phyloP scores from a whole-genome alignment of 768 basidiomycete species.

The Scleroderma bovista region DNA sequence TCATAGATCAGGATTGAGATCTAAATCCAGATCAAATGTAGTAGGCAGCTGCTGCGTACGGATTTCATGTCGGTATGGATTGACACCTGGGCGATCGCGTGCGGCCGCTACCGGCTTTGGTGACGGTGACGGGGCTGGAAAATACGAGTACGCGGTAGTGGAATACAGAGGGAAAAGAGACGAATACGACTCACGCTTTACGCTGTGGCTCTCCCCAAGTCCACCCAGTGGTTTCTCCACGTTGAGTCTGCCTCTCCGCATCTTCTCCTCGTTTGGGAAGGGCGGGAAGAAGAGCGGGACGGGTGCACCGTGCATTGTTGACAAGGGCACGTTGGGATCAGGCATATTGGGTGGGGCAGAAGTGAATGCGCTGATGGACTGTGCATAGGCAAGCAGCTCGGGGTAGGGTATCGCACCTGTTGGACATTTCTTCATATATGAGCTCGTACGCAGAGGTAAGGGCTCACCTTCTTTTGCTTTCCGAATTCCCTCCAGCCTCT shows the following conservation, averaged over 20 bases:
- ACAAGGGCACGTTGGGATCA: conserved; percentile 50
- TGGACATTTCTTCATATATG: background rate
- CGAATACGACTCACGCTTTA: conserved; percentile 46
- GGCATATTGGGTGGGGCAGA: conserved; percentile 88
- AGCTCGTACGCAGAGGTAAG: background rate
- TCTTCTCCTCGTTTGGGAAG: conserved; percentile 88
- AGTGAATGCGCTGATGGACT: conserved; percentile 79
- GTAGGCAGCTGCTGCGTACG: conserved; percentile 55
- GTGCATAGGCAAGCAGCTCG: conserved; percentile 78
- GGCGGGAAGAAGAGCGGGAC: conserved; percentile 84
- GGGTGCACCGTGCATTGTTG: conserved; percentile 52
- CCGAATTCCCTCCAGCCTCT: conserved; percentile 61
- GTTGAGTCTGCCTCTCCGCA: conserved; percentile 77
- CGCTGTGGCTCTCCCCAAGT: conserved; percentile 80
- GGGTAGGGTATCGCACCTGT: conserved; percentile 77
- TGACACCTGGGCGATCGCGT: conserved; percentile 47
- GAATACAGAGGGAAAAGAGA: conserved; percentile 2
- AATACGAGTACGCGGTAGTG: background rate
- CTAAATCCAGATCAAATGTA: conserved; percentile 76
- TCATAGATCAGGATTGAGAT: conserved; percentile 82
- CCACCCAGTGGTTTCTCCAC: conserved; percentile 74
- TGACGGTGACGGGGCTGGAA: conserved; percentile 55
- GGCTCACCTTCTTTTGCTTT: conserved; percentile 63
- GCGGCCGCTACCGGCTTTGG: conserved; percentile 45
- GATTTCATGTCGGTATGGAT: conserved; percentile 69